Percentiles rank a stretch among this genome's conserved stretches.
Evolutionary conservation across 495 filamentous ascomycete species (phyloP).

Genomic region (Penicillium coffeae): DNA sequence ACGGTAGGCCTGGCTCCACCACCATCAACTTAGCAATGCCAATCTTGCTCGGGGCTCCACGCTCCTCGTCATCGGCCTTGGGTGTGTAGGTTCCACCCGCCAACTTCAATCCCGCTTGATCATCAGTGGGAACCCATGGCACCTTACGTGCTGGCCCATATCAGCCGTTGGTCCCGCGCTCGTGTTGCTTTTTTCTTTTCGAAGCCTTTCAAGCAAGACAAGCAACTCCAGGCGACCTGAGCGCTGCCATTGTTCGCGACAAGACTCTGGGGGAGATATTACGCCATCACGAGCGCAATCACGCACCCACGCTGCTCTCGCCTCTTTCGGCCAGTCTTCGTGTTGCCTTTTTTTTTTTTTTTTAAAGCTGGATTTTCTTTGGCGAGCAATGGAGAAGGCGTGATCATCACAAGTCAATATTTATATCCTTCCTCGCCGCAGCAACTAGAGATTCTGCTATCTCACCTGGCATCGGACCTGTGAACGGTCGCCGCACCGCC

Average conservation of each 20-base stretch:
- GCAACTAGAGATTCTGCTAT: not conserved
- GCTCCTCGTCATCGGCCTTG: not conserved
- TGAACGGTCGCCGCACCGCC: too few relatives aligned
- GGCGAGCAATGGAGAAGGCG: conserved; percentile 9
- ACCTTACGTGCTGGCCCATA: conserved; percentile 1
- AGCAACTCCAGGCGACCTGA: conserved; percentile 2
- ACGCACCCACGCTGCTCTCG: conserved; percentile 15
- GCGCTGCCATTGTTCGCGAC: conserved; percentile 1
- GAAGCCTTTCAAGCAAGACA: not conserved
- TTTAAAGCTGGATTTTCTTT: conserved; percentile 9
- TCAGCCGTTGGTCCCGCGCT: not conserved
- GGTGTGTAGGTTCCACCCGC: not conserved
- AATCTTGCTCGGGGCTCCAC: not conserved
- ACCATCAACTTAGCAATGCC: not conserved
- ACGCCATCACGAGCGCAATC: conserved; percentile 25
- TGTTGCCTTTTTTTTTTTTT: conserved; percentile 6
- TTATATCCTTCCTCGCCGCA: conserved; percentile 14
- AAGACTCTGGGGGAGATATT: conserved; percentile 28
- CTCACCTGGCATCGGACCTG: too few relatives aligned
- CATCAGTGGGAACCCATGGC: conserved; percentile 5
- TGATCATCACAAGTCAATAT: conserved; percentile 14
- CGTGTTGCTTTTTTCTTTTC: not conserved
- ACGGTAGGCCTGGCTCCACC: not conserved
- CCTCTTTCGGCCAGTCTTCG: not conserved
- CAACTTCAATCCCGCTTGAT: conserved; percentile 1